Conservation (phyloP, 2,329 filamentous ascomycete genomes). For the Fusarium sp. region DNA sequence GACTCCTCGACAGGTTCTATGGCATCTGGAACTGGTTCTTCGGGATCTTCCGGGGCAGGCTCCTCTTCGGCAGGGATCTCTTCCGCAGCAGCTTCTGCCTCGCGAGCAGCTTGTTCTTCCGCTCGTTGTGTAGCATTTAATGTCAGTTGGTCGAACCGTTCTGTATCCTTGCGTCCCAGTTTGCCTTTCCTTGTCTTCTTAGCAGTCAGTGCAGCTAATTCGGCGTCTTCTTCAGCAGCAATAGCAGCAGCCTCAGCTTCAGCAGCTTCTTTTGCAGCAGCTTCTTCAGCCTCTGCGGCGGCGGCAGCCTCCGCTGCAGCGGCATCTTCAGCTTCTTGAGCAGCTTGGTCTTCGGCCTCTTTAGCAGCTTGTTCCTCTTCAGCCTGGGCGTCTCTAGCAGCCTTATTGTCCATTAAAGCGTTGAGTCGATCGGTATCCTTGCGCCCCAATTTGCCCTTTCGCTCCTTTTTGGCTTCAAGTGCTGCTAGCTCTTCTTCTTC, state of each 20-base stretch:
- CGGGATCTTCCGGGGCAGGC: constrained; percentile 9
- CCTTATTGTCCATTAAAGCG: constrained; percentile 34
- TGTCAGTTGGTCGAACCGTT: constrained; percentile 34
- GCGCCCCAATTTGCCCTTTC: constrained; percentile 41
- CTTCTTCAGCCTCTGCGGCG: constrained; percentile 35
- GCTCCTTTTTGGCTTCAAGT: constrained; percentile 38
- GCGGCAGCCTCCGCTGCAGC: constrained; percentile 35
- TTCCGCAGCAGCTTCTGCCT: constrained; percentile 37
- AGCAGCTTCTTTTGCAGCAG: constrained; percentile 36
- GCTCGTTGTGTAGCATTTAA: constrained; percentile 35
- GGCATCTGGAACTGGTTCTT: constrained; percentile 19
- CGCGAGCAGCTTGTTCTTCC: constrained; percentile 30
- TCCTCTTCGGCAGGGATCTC: constrained; percentile 12
- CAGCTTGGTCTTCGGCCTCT: constrained; percentile 47
- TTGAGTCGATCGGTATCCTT: constrained; percentile 41
- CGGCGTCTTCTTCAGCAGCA: constrained; percentile 50
- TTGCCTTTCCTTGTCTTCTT: constrained; percentile 53
- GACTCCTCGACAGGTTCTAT: constrained; percentile 22
- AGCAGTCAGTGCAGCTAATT: constrained; percentile 56
- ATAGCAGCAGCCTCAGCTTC: constrained; percentile 42
- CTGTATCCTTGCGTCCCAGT: constrained; percentile 43
- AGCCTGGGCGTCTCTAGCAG: constrained; percentile 43
- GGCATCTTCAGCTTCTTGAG: constrained; percentile 46
- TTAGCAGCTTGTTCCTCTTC: constrained; percentile 49
- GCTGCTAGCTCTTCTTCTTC: constrained; percentile 41